Evolutionary conservation across 306 rosid species (phyloP), one percentile per base, ranked within the genome.

Genomic region (Cyclanthera cordifolia): DNA sequence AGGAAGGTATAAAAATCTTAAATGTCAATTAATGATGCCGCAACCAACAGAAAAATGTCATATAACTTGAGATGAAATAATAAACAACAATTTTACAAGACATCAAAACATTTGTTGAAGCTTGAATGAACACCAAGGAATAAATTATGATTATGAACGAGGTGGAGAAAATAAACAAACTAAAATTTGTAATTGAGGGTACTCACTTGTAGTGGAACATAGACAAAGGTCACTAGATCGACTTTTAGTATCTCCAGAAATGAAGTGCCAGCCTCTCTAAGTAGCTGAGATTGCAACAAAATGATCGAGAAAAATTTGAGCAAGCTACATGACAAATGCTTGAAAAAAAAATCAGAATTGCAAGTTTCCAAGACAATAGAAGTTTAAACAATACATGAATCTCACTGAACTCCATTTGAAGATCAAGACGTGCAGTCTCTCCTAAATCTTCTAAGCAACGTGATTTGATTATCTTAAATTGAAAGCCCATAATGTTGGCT

Each of bases 401-500:
- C 83, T 94, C 96, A 74, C 95, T 88, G 73, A 90, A 90, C 72
- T 90, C 99, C 84, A 94, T 73, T 71, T 85, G 97, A 70, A 90
- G 78, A 81, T 94, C 96, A 76, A 90, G 85, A 75, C 97, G 97
- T 8, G 88, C 86, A 67, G 91, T 86, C 75, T 94, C 99, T 77
- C 96, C 95, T 55, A 82, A 78, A 71, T 94, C 97, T 80, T 94
- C 99, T 47, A 61, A 79, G 64, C 90, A 86, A 49, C 75, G 84
- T 47, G 95, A 86, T 82, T 90, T 94, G 71, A 70, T 78, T 76
- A 85, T 90, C 70, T 69, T 94, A 72, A 94, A 80, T 66, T 90
- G 90, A 83, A 94, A 85, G 54, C 99, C 99, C 82, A 83, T 85
- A 79, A 94, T 94, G 83, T 88, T 90, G 83, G 88, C 90, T 81